Conservation (phyloP, 257 asterid species). For the Solanum clarkiae region DNA sequence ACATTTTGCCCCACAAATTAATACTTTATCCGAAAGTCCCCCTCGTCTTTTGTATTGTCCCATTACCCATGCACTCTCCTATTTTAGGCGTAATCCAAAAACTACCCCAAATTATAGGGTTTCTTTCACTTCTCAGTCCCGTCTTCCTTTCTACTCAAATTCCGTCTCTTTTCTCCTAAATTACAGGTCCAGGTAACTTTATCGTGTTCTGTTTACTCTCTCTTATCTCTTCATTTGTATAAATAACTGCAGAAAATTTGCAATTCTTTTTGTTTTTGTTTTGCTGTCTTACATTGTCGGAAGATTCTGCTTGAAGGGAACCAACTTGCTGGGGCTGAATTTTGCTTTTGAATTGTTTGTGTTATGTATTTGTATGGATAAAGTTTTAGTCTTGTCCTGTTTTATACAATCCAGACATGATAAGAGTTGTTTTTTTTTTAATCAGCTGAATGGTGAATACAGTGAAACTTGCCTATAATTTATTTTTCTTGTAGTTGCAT, state of each 20-base stretch:
- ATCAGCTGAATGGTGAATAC: neutral
- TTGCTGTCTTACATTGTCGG: neutral
- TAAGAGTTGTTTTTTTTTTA: neutral
- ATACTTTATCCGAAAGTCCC: neutral
- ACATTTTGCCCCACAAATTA: neutral
- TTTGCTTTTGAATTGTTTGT: neutral
- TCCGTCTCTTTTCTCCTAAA: neutral
- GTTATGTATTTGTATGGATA: neutral
- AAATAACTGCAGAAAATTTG: neutral
- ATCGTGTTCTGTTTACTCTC: neutral
- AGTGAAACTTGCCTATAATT: neutral
- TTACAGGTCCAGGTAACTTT: slow-evolving; percentile 20
- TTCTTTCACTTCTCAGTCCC: slow-evolving; percentile 23
- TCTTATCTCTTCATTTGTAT: neutral
- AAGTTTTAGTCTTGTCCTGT: neutral
- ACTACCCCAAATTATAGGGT: slow-evolving; percentile 53
- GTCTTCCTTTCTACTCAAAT: slow-evolving; percentile 9
- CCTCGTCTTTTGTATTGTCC: neutral
- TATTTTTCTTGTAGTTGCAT: neutral
- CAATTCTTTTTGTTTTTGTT: neutral
- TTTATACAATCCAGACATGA: neutral
- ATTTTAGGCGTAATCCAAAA: slow-evolving; percentile 30
- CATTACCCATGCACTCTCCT: neutral
- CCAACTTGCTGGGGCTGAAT: neutral
- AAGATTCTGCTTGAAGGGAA: neutral